phyloP scores from a whole-genome alignment of 2,329 filamentous ascomycete species.

The Fusarium ambrosium region DNA sequence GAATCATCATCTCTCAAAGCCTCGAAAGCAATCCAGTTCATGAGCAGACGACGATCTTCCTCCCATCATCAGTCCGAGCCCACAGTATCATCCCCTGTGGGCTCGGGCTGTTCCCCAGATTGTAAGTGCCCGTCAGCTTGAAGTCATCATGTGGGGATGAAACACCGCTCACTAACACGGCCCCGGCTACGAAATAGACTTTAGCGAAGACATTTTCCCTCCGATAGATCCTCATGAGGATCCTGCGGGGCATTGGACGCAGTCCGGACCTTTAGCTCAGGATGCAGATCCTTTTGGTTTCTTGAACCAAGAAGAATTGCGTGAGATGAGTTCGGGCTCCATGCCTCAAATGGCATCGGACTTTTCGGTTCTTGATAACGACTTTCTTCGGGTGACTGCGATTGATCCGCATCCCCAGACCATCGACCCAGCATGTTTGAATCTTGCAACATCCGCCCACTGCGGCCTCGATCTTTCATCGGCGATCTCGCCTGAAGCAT shows the following conservation, averaged over 20 bases:
- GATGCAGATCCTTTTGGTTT: slow-evolving; percentile 15
- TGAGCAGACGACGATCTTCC: slow-evolving; percentile 17
- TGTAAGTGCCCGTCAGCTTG: slow-evolving; percentile 25
- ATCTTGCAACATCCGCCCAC: neutral
- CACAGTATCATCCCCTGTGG: slow-evolving; percentile 9
- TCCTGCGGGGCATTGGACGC: slow-evolving; percentile 20
- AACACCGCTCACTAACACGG: slow-evolving; percentile 2
- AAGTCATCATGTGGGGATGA: slow-evolving; percentile 20
- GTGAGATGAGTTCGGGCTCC: neutral
- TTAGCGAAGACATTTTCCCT: neutral
- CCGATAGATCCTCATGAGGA: slow-evolving; percentile 8
- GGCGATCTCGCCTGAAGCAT: neutral
- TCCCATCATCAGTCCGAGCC: slow-evolving; percentile 30
- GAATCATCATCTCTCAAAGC: slow-evolving; percentile 8
- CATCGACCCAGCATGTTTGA: neutral
- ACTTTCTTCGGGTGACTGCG: neutral
- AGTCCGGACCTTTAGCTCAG: neutral
- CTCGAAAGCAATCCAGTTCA: slow-evolving; percentile 8
- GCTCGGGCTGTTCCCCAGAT: slow-evolving; percentile 29
- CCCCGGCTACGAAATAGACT: slow-evolving; percentile 20
- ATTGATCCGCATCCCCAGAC: slow-evolving; percentile 4
- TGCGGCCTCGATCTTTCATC: neutral
- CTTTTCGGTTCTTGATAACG: neutral
- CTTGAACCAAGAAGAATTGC: slow-evolving; percentile 3
- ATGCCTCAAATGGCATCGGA: neutral